Conservation (phyloP, 805 yeast species). For the Metschnikowia santaceciliae region DNA sequence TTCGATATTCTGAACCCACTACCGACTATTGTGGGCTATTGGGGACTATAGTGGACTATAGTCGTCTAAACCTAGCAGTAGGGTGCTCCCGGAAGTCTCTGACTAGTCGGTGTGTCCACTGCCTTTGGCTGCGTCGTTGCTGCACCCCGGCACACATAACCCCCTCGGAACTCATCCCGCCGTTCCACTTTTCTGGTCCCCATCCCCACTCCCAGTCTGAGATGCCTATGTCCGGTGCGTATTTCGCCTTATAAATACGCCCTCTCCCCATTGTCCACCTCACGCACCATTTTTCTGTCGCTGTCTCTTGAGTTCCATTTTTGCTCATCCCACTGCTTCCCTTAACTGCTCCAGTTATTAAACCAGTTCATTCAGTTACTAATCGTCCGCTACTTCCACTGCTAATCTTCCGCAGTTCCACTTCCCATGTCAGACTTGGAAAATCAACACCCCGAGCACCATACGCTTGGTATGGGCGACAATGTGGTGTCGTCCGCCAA, state of each 20-base stretch:
- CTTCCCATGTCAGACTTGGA: slow-evolving; percentile 31
- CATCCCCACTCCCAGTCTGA: slow-evolving; percentile 1
- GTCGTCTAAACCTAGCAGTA: no score
- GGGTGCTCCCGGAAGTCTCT: no score
- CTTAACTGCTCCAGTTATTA: no score
- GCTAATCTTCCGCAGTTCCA: no score
- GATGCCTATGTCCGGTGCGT: slow-evolving; percentile 1
- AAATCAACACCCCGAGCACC: slow-evolving; percentile 31
- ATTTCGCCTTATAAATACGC: not conserved
- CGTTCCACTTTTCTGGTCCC: slow-evolving; percentile 1
- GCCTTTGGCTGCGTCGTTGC: not conserved
- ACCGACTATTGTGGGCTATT: no score
- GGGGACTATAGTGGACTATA: no score
- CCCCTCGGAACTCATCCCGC: not conserved
- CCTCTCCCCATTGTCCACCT: not conserved
- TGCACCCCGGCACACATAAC: not conserved
- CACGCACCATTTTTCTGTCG: not conserved
- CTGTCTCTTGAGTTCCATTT: not conserved
- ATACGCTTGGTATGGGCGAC: slow-evolving; percentile 17
- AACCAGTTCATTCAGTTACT: no score
- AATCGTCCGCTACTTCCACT: no score
- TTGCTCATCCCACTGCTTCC: no score
- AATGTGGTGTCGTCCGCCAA: not conserved
- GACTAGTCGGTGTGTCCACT: no score
- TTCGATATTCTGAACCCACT: no score